Evolutionary conservation across 2,329 filamentous ascomycete species (phyloP).

Genomic region (Harringtonia lauricola): DNA sequence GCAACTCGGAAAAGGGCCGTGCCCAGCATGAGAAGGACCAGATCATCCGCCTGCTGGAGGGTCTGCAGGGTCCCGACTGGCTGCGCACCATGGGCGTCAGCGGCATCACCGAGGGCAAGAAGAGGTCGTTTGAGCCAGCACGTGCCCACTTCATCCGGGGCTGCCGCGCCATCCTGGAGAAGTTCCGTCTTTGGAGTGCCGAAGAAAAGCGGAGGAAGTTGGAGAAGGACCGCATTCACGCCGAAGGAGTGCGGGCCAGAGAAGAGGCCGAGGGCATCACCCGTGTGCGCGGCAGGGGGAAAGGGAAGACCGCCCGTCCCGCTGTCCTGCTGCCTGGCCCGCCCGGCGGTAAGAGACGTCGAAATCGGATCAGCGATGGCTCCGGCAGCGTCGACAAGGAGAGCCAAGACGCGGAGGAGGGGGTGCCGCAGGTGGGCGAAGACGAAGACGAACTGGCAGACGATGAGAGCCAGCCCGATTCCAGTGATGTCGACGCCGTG

Average conservation of each 20-base stretch:
- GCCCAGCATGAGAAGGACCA: slow-evolving; percentile 58
- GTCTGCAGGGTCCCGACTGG: slow-evolving; percentile 87
- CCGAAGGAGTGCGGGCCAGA: slow-evolving; percentile 32
- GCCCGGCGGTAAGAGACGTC: background rate
- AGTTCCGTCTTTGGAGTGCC: slow-evolving; percentile 78
- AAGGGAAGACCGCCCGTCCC: slow-evolving; percentile 1
- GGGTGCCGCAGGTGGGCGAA: too few species aligned
- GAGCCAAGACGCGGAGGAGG: slow-evolving; percentile 17
- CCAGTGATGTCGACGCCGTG: slow-evolving; percentile 59
- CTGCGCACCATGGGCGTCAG: slow-evolving; percentile 83
- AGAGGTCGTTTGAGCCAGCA: slow-evolving; percentile 78
- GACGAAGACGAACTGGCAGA: slow-evolving; percentile 10
- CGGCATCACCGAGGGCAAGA: slow-evolving; percentile 72
- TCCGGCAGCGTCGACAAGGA: slow-evolving; percentile 12
- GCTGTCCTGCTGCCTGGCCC: background rate
- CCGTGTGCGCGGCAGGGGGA: slow-evolving; percentile 5
- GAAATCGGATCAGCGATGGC: slow-evolving; percentile 11
- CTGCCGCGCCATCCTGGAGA: slow-evolving; percentile 70
- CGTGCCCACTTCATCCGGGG: slow-evolving; percentile 76
- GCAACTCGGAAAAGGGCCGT: slow-evolving; percentile 52
- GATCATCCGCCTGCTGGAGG: slow-evolving; percentile 59
- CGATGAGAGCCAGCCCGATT: slow-evolving; percentile 46
- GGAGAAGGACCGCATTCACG: slow-evolving; percentile 57
- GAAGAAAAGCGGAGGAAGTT: slow-evolving; percentile 77
- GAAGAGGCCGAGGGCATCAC: slow-evolving; percentile 7